phyloP scores from a whole-genome alignment of 805 yeast genomes.

The Clavispora phyllophila region DNA sequence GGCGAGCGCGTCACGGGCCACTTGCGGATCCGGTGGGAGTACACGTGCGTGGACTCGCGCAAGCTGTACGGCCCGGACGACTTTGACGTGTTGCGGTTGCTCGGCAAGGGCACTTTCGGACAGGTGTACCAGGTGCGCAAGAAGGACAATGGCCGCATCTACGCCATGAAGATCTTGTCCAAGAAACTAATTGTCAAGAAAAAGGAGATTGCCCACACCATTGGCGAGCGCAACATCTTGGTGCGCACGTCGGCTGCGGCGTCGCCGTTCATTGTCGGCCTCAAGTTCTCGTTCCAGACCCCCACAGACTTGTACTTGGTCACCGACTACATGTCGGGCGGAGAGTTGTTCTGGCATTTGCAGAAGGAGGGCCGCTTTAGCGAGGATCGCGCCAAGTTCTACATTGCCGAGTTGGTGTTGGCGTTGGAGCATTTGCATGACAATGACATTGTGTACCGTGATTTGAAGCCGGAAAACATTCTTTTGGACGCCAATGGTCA shows the following conservation, averaged over 20 bases:
- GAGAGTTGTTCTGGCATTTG: conserved; percentile 93
- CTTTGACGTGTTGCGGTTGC: conserved; percentile 81
- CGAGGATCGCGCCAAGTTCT: conserved; percentile 93
- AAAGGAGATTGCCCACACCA: conserved; percentile 96
- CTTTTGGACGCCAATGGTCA: conserved; percentile 95
- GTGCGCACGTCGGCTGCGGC: conserved; percentile 88
- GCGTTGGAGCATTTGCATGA: conserved; percentile 94
- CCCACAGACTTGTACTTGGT: conserved; percentile 88
- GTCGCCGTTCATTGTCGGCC: conserved; percentile 90
- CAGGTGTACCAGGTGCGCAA: conserved; percentile 95
- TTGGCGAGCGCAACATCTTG: conserved; percentile 91
- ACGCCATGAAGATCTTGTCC: conserved; percentile 95
- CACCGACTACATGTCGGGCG: conserved; percentile 97
- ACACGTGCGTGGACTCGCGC: conserved; percentile 57
- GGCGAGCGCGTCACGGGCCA: conserved; percentile 78
- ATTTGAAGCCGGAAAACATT: conserved; percentile 94
- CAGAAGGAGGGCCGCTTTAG: conserved; percentile 93
- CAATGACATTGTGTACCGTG: conserved; percentile 93
- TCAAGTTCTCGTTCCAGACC: conserved; percentile 95
- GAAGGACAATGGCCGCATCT: conserved; percentile 81
- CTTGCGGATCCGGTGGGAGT: conserved; percentile 70
- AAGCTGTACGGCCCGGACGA: conserved; percentile 89
- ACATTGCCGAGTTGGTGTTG: conserved; percentile 90
- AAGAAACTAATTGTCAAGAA: conserved; percentile 94
- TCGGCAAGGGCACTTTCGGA: conserved; percentile 97